Conservation (phyloP, 2,329 filamentous ascomycete genomes). For the Calonectria hongkongensis region DNA sequence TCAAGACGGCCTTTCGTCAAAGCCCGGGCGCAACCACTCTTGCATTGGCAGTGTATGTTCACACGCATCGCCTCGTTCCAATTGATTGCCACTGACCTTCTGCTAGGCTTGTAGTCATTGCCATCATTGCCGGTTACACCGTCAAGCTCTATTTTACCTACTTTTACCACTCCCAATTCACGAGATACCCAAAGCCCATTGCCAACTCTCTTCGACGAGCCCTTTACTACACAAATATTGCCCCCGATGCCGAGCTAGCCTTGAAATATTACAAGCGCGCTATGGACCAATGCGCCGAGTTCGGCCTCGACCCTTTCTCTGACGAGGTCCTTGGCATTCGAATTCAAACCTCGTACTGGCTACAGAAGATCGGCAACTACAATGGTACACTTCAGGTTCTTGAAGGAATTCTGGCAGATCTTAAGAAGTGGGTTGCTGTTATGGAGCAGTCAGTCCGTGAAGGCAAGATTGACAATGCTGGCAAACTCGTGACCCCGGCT, state of each 20-base stretch:
- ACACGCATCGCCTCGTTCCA: neutral
- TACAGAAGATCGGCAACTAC: slow-evolving; percentile 85
- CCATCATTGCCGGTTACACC: slow-evolving; percentile 56
- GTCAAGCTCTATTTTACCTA: slow-evolving; percentile 70
- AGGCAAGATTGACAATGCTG: slow-evolving; percentile 66
- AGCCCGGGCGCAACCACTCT: slow-evolving; percentile 57
- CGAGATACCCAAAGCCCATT: slow-evolving; percentile 79
- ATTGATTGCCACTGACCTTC: slow-evolving; percentile 19
- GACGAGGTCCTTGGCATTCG: slow-evolving; percentile 94
- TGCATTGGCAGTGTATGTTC: slow-evolving; percentile 57
- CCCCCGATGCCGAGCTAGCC: slow-evolving; percentile 84
- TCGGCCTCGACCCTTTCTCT: slow-evolving; percentile 90
- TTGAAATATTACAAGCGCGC: slow-evolving; percentile 90
- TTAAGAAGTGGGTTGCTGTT: slow-evolving; percentile 74
- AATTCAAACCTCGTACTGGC: slow-evolving; percentile 85
- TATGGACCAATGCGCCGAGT: slow-evolving; percentile 81
- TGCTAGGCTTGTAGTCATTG: slow-evolving; percentile 55
- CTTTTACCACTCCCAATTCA: slow-evolving; percentile 74
- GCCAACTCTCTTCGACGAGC: slow-evolving; percentile 88
- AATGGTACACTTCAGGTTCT: slow-evolving; percentile 84
- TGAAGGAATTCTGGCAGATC: slow-evolving; percentile 84
- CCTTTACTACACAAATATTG: slow-evolving; percentile 88
- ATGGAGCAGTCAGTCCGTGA: slow-evolving; percentile 71
- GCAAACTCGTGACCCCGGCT: slow-evolving; percentile 55
- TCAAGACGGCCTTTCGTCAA: slow-evolving; percentile 59